These are phyloP conservation scores for Dovyalis caffra DNA, from an alignment of 345 rosid genomes.

Conservation along the genomic window DNA sequence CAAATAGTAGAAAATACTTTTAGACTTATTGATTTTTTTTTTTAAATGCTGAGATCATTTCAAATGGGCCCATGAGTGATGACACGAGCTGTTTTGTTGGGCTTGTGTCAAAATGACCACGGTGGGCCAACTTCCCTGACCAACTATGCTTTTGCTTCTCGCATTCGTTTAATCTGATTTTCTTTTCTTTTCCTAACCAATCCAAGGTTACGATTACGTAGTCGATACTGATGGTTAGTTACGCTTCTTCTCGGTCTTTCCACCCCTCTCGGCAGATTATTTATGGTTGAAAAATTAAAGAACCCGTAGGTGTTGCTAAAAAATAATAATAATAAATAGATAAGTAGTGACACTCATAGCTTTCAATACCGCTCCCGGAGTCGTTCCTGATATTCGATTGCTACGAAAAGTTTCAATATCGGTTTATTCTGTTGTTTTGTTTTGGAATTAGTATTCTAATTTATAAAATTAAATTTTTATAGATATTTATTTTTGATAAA, in stretches of 20 bases:
- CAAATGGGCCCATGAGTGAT: conserved; percentile 25
- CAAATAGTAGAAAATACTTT: background rate
- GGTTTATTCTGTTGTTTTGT: no score
- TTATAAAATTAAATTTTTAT: no score
- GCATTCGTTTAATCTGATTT: background rate
- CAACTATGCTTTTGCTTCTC: background rate
- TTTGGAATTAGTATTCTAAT: no score
- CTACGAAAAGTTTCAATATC: no score
- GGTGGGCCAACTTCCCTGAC: conserved; percentile 35
- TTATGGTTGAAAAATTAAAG: no score
- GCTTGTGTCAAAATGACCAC: conserved; percentile 16
- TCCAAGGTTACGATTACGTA: background rate
- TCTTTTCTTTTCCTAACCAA: conserved; percentile 3
- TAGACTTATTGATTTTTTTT: background rate
- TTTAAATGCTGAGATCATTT: conserved; percentile 10
- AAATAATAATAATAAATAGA: no score
- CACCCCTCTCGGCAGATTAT: background rate
- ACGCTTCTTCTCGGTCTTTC: no score
- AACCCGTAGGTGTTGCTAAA: no score
- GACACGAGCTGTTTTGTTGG: conserved; percentile 14
- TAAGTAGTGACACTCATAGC: no score
- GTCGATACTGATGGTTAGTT: conserved; percentile 9
- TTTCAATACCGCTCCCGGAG: no score
- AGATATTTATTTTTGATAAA: no score
- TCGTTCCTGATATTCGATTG: no score